Evolutionary conservation across 805 yeast species (phyloP).

Genomic region (Blastobotrys mokoenaii): DNA sequence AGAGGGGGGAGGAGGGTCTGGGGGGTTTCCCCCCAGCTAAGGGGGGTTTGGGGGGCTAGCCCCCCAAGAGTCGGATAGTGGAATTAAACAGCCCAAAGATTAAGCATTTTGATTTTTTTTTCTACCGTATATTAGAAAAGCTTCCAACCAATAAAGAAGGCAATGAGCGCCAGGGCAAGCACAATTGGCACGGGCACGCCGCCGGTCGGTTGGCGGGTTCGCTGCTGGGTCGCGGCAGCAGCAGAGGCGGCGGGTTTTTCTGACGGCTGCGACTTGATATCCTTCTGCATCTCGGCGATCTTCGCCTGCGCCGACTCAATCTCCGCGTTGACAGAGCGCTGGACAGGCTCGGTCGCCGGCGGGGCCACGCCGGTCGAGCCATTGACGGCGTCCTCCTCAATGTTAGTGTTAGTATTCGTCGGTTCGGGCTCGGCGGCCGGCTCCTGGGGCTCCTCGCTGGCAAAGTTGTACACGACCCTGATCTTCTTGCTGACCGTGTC

Average conservation of each 20-base stretch:
- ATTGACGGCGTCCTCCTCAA: constrained; percentile 1
- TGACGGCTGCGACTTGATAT: constrained; percentile 11
- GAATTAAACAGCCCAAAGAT: no score
- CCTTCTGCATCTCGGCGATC: constrained; percentile 10
- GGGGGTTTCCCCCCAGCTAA: no score
- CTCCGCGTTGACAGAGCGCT: background rate
- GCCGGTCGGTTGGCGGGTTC: constrained; percentile 38
- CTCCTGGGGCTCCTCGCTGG: constrained; percentile 8
- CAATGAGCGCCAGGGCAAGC: constrained; percentile 44
- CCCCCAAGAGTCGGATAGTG: background rate
- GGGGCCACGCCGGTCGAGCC: background rate
- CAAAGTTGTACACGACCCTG: constrained; percentile 48
- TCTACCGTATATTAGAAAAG: constrained; percentile 27
- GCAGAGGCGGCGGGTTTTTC: constrained; percentile 5
- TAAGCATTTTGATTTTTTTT: background rate
- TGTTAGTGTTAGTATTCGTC: constrained; percentile 1
- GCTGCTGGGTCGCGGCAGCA: constrained; percentile 25
- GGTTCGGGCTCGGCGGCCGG: constrained; percentile 7
- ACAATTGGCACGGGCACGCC: constrained; percentile 52
- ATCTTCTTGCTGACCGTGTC: constrained; percentile 40
- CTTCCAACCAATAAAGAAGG: constrained; percentile 61
- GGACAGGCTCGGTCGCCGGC: background rate
- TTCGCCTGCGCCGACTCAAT: constrained; percentile 12
- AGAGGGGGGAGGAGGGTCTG: no score
- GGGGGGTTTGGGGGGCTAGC: background rate